Evolutionary conservation across 345 rosid species (phyloP), one percentile per base, ranked within the genome.

Genomic region (Populus deltoides): DNA sequence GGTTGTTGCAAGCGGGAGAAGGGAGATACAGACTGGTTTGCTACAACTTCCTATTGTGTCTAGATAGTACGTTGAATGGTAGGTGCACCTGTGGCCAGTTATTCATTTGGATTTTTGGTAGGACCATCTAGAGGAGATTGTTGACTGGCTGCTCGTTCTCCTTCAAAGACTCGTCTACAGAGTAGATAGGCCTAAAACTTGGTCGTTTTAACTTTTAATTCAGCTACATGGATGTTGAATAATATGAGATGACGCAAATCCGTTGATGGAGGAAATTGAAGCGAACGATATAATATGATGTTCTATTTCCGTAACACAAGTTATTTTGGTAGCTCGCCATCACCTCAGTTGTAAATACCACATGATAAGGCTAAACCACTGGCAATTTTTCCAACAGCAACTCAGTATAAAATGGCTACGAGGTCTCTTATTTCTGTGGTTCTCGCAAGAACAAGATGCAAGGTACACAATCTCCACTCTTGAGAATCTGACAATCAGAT

Each of bases 41-140:
- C 36, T 51, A 6, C 20, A 10, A 11, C 16, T 1, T 47, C 6
- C 17, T 47, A 15, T 13, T 33, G 61, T 1, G 36, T 25, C 3
- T 69, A 24, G 70, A 57, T 70, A 45, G 55, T 11, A 5, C 55
- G 72, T 80, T 80, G 86, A 77, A 71, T 74, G 83, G 78, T 83
- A 77, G 86, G 35, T 74, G 35, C 33, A 29, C 15, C 7, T 22
- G 45, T 16, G 27, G 31, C 66, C 24, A 9, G 62, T 8, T 7
- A 4, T n/a, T 38, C 13, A 29, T 41, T 63, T 41, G 9, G 2
- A 6, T 20, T 24, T 57, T 6, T 38, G 51, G 70, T 43, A 68
- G 79, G 73, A 17, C 70, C 67, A 57, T n/a, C 65, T 55, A 7
- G 62, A 24, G 45, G 24, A 10, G 3, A 63, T 33, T 15, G 66